phyloP scores from a whole-genome alignment of 495 filamentous ascomycete genomes.

The Lophium mytilinum region DNA sequence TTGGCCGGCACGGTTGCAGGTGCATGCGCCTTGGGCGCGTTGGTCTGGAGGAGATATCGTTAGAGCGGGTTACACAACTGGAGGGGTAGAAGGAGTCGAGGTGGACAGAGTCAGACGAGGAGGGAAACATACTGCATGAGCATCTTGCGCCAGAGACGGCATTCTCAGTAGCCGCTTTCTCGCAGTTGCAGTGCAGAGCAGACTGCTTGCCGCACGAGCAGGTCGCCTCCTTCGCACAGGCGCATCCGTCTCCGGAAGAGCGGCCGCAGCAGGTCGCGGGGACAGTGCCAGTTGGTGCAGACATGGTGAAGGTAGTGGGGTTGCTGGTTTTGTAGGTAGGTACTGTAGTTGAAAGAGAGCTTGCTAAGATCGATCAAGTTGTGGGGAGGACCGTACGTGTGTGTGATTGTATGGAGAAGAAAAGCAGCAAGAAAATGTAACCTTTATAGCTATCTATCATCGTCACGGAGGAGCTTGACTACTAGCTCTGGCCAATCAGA shows the following conservation, averaged over 20 bases:
- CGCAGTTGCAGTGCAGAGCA: conserved; percentile 80
- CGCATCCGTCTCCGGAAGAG: conserved; percentile 45
- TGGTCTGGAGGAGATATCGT: conserved; percentile 36
- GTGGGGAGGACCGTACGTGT: not conserved
- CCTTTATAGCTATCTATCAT: no score
- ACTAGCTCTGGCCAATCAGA: no score
- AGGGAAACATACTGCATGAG: conserved; percentile 61
- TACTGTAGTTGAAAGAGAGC: not conserved
- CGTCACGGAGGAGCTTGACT: no score
- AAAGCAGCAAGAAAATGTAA: no score
- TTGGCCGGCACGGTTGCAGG: conserved; percentile 60
- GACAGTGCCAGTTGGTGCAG: conserved; percentile 30
- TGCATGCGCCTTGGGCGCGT: conserved; percentile 73
- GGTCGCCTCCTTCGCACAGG: conserved; percentile 56
- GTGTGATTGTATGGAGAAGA: not conserved
- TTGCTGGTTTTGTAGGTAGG: not conserved
- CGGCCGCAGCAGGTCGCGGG: conserved; percentile 60
- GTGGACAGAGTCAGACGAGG: not conserved
- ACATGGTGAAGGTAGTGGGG: not conserved
- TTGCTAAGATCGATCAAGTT: not conserved
- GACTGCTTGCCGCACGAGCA: conserved; percentile 87
- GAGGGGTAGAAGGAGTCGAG: not conserved
- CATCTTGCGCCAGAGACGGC: conserved; percentile 61
- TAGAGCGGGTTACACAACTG: not conserved
- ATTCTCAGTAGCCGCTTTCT: conserved; percentile 72